Evolutionary conservation across 768 basidiomycete species (phyloP).

Genomic region (Collybiopsis confluens): DNA sequence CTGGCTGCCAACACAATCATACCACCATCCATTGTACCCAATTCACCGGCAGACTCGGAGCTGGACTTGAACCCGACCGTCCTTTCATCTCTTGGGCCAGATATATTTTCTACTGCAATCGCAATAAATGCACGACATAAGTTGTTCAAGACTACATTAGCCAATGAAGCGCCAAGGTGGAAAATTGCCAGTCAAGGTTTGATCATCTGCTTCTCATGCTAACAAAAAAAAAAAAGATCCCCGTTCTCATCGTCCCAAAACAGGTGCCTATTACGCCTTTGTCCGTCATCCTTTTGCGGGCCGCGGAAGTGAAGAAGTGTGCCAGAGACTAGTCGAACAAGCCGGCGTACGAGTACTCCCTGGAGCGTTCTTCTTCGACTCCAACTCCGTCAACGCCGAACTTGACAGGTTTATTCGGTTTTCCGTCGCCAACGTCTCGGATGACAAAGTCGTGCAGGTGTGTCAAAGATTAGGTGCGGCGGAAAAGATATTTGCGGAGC

Average conservation of each 20-base stretch:
- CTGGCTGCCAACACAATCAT: too few relatives aligned
- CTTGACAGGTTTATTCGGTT: constrained; percentile 70
- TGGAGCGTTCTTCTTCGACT: constrained; percentile 51
- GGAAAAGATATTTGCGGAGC: constrained; percentile 29
- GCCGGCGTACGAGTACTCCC: constrained; percentile 67
- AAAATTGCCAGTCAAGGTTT: neutral
- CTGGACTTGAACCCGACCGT: constrained; percentile 19
- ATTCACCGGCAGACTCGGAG: neutral
- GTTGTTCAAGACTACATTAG: constrained; percentile 39
- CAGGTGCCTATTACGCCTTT: constrained; percentile 77
- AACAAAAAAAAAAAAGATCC: too few relatives aligned
- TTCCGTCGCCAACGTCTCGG: constrained; percentile 77
- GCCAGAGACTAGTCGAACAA: constrained; percentile 52
- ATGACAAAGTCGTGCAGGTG: constrained; percentile 48
- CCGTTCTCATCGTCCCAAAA: constrained; percentile 23
- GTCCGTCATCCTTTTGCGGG: constrained; percentile 58
- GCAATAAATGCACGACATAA: constrained; percentile 48
- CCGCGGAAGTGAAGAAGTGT: constrained; percentile 45
- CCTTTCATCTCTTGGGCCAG: constrained; percentile 46
- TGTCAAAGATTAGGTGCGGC: constrained; percentile 47
- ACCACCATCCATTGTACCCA: neutral
- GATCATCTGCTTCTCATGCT: neutral
- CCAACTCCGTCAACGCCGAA: constrained; percentile 24
- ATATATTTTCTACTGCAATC: constrained; percentile 46
- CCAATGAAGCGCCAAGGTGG: neutral